Percentiles rank a stretch among this genome's conserved stretches.
Conservation (phyloP, 306 rosid genomes). For the Dicorynia guianensis region DNA sequence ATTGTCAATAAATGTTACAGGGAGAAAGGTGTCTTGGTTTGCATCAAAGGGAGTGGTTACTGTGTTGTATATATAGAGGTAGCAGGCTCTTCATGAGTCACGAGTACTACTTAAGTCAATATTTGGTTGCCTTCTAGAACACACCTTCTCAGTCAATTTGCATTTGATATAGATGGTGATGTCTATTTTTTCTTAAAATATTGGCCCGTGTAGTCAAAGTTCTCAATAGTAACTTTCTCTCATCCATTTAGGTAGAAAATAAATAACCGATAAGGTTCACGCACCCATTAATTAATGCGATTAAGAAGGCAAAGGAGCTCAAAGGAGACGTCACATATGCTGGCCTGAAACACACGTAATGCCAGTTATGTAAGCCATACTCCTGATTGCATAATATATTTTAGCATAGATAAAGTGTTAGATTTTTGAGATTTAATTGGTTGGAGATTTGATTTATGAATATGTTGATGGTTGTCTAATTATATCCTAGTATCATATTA, state of each 20-base stretch:
- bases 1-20: not conserved
- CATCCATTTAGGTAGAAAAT: not conserved
- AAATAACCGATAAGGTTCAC: not conserved
- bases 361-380: no score
- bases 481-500: no score
- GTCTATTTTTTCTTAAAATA: not conserved
- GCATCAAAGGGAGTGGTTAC: not conserved
- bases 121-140: slow-evolving; percentile 21
- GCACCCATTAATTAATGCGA: no score
- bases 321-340: no score
- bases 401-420: no score
- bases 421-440: no score
- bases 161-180: slow-evolving; percentile 18
- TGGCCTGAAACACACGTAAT: no score
- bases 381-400: no score
- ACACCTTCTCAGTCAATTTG: slow-evolving; percentile 12
- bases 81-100: not conserved
- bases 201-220: slow-evolving; percentile 8
- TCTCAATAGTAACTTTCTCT: not conserved
- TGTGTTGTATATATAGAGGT: slow-evolving; percentile 38
- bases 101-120: not conserved
- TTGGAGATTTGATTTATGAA: no score
- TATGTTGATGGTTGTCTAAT: no score
- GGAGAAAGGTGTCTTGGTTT: slow-evolving; percentile 12
- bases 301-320: no score